Percentiles rank a stretch among this genome's conserved stretches.
These are phyloP conservation scores for Lepidium sativum DNA, from an alignment of 345 rosid species.

Conservation along the genomic window DNA sequence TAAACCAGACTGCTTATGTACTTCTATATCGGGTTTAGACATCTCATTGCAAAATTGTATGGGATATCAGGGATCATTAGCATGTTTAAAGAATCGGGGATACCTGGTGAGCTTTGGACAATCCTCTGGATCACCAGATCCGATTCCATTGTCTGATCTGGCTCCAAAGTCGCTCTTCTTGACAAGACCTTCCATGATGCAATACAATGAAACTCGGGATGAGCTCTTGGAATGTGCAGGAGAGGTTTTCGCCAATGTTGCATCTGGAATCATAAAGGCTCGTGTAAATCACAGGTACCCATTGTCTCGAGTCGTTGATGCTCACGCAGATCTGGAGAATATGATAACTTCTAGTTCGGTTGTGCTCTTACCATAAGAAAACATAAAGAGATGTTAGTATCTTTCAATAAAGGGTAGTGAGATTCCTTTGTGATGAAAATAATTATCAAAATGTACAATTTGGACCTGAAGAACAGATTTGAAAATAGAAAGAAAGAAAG, in stretches of 20 bases:
- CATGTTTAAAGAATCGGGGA: constrained; percentile 65
- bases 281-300: constrained; percentile 73
- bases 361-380: constrained; percentile 60
- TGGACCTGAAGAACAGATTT: background rate
- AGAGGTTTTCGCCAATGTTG: constrained; percentile 54
- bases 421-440: background rate
- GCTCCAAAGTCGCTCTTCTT: constrained; percentile 66
- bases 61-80: constrained; percentile 63
- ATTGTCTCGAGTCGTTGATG: constrained; percentile 59
- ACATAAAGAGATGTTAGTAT: background rate
- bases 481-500: background rate
- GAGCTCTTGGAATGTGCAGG: constrained; percentile 71
- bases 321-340: constrained; percentile 70
- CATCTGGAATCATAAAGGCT: constrained; percentile 52
- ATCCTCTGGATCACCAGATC: constrained; percentile 76
- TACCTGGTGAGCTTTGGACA: constrained; percentile 87
- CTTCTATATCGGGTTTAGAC: background rate
- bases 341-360: constrained; percentile 66
- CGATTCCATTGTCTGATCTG: constrained; percentile 67
- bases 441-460: background rate
- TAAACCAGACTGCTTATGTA: background rate
- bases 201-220: constrained; percentile 54
- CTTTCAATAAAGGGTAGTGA: constrained; percentile 5
- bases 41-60: background rate
- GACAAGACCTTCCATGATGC: constrained; percentile 76